Base-by-base conservation (phyloP, 108 stramenopile species). In the Pseudonitzschia pungens region DNA sequence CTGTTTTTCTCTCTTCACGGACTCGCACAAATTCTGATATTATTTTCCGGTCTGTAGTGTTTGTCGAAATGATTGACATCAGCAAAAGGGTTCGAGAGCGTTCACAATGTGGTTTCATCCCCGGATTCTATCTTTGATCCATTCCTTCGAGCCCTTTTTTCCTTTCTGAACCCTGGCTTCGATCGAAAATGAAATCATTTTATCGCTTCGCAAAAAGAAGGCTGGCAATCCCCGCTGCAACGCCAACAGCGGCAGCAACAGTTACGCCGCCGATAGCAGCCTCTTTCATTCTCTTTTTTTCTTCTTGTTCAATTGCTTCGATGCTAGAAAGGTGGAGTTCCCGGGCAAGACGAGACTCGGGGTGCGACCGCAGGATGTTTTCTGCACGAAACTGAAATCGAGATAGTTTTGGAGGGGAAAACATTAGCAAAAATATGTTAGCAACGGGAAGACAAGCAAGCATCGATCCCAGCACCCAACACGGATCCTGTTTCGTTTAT, bases 281-380 rank as follows among this genome's bases (percentile, higher is more conserved):
- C 54, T 88, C 83, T 69, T 88, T 81, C 12, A 83, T 73, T 70
- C 80, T 77, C 69, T 84, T 70, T 50, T 84, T 60, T 55, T 95
- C 87, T 55, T 74, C 52, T 67, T 88, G 85, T 68, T 95, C 94
- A 58, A 75, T 79, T 15, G 87, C 76, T 57, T 79, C 86, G 59
- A 92, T 83, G 14, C 81, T 74, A 1, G 94, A 90, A 21, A 86
- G 65, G 78, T 95, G 94, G 69, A 95, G 70, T 78, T 95, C 91
- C 14, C 79, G 82, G 12, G 93, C 87, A 29, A 79, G 54, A 20
- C 81, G 77, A 81, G 81, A 82, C 33, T 91, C 84, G 11, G 93
- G 93, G 71, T 81, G 69, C 26, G 77, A 80, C 33, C 93, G 65
- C 10, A 95, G 68, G 68, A 95, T 95, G 8, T 84, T 83, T 78